These are phyloP conservation scores for Jatropha multifida DNA, from an alignment of 441 rosid genomes.

Conservation along the genomic window DNA sequence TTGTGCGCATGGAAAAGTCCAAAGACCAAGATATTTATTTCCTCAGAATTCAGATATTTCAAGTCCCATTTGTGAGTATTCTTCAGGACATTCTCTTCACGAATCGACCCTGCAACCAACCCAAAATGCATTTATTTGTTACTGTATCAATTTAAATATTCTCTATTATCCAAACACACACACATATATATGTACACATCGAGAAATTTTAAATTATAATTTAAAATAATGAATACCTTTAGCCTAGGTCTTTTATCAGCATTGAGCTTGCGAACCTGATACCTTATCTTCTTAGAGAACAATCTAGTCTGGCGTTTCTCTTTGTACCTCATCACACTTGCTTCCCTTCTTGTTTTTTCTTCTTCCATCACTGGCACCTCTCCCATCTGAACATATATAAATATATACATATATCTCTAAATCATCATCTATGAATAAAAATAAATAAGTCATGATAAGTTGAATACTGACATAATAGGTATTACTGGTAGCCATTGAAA, in stretches of 20 bases:
- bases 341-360: conserved; percentile 66
- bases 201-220: too few relatives aligned
- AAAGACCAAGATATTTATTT: neutral
- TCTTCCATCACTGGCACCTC: conserved; percentile 74
- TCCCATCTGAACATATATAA: conserved; percentile 39
- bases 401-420: too few relatives aligned
- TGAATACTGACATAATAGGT: conserved; percentile 47
- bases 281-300: conserved; percentile 85
- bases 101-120: conserved; percentile 52
- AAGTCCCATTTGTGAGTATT: neutral
- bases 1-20: neutral
- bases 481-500: conserved; percentile 26
- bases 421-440: neutral
- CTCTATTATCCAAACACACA: neutral
- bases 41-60: neutral
- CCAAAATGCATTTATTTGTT: neutral
- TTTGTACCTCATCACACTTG: conserved; percentile 74
- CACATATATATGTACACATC: too few relatives aligned
- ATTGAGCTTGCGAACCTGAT: conserved; percentile 80
- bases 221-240: conserved; percentile 42
- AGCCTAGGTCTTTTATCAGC: conserved; percentile 83
- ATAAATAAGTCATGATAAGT: neutral
- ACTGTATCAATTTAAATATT: neutral
- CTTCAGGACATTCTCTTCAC: conserved; percentile 42
- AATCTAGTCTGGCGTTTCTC: conserved; percentile 72